phyloP scores from a whole-genome alignment of 2,329 filamentous ascomycete genomes.

The Talaromyces rugulosus region DNA sequence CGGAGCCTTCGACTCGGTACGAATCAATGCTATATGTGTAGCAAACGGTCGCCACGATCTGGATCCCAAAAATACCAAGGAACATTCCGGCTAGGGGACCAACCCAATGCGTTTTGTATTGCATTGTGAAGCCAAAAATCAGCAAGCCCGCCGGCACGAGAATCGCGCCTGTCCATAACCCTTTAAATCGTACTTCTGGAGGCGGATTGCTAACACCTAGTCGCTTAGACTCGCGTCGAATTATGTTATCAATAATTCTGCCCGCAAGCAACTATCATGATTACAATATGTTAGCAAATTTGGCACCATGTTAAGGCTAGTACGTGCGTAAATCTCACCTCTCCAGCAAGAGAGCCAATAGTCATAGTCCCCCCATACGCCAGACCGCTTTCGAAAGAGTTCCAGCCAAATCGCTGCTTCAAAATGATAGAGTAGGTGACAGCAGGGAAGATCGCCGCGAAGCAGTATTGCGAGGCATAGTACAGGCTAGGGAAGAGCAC shows the following conservation, averaged over 20 bases:
- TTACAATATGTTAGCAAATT: background rate
- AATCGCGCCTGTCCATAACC: slow-evolving; percentile 3
- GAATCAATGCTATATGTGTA: slow-evolving; percentile 12
- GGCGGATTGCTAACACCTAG: slow-evolving; percentile 3
- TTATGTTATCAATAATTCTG: background rate
- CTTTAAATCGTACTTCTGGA: slow-evolving; percentile 6
- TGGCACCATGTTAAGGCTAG: background rate
- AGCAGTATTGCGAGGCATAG: slow-evolving; percentile 28
- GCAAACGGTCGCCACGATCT: slow-evolving; percentile 12
- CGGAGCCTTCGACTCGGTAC: slow-evolving; percentile 5
- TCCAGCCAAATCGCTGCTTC: slow-evolving; percentile 24
- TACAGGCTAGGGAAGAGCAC: slow-evolving; percentile 29
- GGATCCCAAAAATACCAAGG: slow-evolving; percentile 5
- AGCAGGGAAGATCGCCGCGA: slow-evolving; percentile 28
- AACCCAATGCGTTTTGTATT: slow-evolving; percentile 6
- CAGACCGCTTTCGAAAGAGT: slow-evolving; percentile 26
- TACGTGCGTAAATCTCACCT: background rate
- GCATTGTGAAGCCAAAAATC: slow-evolving; percentile 6
- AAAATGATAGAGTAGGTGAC: slow-evolving; percentile 30
- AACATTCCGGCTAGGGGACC: slow-evolving; percentile 5
- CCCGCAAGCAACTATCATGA: background rate
- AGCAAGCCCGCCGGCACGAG: slow-evolving; percentile 2
- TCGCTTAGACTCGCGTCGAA: slow-evolving; percentile 1
- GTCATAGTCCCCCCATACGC: slow-evolving; percentile 24
- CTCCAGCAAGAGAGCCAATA: slow-evolving; percentile 6